Evolutionary conservation across 768 basidiomycete genomes (phyloP), one percentile per base, ranked within the genome.

Genomic region (Tricholoma furcatifolium): DNA sequence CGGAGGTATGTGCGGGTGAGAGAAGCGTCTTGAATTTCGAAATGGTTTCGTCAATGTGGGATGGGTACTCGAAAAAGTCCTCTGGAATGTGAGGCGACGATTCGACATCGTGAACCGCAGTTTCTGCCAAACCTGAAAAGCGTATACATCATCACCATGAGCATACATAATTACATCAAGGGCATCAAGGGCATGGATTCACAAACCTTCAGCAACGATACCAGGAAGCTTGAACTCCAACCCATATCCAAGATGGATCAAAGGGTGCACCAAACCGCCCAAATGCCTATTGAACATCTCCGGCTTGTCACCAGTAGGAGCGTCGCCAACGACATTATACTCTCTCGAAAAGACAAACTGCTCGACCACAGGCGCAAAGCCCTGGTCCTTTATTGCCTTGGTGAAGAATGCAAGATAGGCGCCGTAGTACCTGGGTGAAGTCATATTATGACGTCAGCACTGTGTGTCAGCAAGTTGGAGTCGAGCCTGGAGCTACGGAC

Each of bases 221-320:
- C 85, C 87, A 3, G 80, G 76, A 27, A 84, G 58, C 12, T 65
- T 70, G 55, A 87, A 88, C 64, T 88, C 88, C 3, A 78, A 66
- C 1, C 85, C 87, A 66, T 82, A 84, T 20, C 83, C 85, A 2
- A 70, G 58, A 59, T 88, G 85, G 43, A 89, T 88, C 44, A 87
- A 54, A 0, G 88, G 84, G 61, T 90, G 88, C 4, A 88, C 14
- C 2, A 85, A 60, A 2, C 83, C 84, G 0, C 74, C 73, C 3
- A 84, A 39, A 60, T 85, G 76, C 15, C 85, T 78, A 35, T 73
- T 74, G n/a, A 88, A 62, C 60, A 71, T 67, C 34, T 62, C 58
- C 7, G 80, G 78, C 17, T 59, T 47, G 21, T 75, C 70, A 20
- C 63, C 58, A 0, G 63, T 61, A 8, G 60, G 64, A 58, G 66